These are phyloP conservation scores for Neonectria sp. DNA, from an alignment of 2,329 filamentous ascomycete species.

Conservation along the genomic window DNA sequence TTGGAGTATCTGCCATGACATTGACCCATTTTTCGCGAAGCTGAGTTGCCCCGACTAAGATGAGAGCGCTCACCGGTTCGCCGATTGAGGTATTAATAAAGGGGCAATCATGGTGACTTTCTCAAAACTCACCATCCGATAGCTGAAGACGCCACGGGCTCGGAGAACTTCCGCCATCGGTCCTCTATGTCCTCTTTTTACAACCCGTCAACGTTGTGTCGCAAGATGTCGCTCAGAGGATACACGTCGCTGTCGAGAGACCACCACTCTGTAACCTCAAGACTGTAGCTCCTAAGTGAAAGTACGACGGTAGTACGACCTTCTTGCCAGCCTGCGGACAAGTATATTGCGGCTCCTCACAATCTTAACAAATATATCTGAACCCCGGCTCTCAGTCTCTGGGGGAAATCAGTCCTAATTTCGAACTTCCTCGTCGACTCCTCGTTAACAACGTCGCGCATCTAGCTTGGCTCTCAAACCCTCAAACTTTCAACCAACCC, in stretches of 20 bases:
- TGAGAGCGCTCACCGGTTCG: slow-evolving; percentile 13
- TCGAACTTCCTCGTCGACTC: too few species aligned
- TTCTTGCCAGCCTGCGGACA: too few species aligned
- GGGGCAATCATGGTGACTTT: neutral
- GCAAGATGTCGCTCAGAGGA: slow-evolving; percentile 15
- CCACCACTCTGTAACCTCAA: slow-evolving; percentile 10
- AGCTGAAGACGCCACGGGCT: neutral
- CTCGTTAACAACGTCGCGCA: too few species aligned
- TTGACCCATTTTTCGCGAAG: slow-evolving; percentile 30
- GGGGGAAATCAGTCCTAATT: too few species aligned
- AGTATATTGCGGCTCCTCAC: too few species aligned
- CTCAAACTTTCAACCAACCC: too few species aligned
- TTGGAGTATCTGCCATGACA: slow-evolving; percentile 29
- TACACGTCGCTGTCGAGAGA: neutral
- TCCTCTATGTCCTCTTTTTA: slow-evolving; percentile 5
- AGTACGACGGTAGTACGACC: too few species aligned
- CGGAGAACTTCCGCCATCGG: slow-evolving; percentile 35
- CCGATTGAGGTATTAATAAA: slow-evolving; percentile 3
- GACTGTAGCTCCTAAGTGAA: neutral
- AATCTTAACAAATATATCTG: too few species aligned
- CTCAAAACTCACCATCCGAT: too few species aligned
- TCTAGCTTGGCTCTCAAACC: too few species aligned
- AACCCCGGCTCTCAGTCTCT: neutral
- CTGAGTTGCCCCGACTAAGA: slow-evolving; percentile 25
- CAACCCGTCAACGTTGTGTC: slow-evolving; percentile 11